Percentiles rank a stretch among this genome's conserved stretches.
These are phyloP conservation scores for Lophiostoma macrostomum DNA, from an alignment of 495 filamentous ascomycete genomes.

Conservation along the genomic window DNA sequence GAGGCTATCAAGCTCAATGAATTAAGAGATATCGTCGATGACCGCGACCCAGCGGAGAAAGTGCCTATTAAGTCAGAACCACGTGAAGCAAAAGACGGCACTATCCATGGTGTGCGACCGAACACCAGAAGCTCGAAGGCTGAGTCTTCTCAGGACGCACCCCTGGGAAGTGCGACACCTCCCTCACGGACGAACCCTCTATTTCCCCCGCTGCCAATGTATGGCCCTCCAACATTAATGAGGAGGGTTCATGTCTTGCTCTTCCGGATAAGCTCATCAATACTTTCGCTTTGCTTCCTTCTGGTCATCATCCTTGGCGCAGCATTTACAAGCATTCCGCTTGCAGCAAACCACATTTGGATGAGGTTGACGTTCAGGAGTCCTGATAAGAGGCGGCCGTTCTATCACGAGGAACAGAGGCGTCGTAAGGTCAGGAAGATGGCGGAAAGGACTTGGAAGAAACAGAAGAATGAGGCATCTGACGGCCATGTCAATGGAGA, in stretches of 20 bases:
- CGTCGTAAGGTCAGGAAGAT: conserved; percentile 53
- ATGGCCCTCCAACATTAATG: conserved; percentile 67
- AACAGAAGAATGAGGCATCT: conserved; percentile 37
- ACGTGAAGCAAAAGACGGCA: conserved; percentile 36
- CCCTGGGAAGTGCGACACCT: conserved; percentile 45
- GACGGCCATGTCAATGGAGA: conserved; percentile 39
- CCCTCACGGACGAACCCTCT: conserved; percentile 72
- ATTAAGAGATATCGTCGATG: conserved; percentile 53
- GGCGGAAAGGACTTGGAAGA: conserved; percentile 60
- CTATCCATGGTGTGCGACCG: conserved; percentile 32
- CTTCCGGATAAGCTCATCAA: conserved; percentile 63
- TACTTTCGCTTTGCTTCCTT: conserved; percentile 75
- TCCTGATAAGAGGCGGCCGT: conserved; percentile 59
- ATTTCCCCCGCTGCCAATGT: conserved; percentile 83
- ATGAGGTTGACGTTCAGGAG: conserved; percentile 53
- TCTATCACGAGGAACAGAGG: conserved; percentile 66
- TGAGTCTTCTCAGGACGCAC: conserved; percentile 36
- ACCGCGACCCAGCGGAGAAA: conserved; percentile 25
- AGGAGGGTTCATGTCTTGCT: conserved; percentile 60
- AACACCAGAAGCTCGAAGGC: conserved; percentile 7
- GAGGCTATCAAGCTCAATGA: conserved; percentile 67
- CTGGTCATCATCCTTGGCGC: conserved; percentile 71
- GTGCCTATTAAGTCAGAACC: conserved; percentile 4
- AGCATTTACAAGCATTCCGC: conserved; percentile 58
- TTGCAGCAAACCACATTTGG: conserved; percentile 47